These are phyloP conservation scores for Orbilia ellipsospora DNA, from an alignment of 2,329 filamentous ascomycete genomes.

Conservation along the genomic window DNA sequence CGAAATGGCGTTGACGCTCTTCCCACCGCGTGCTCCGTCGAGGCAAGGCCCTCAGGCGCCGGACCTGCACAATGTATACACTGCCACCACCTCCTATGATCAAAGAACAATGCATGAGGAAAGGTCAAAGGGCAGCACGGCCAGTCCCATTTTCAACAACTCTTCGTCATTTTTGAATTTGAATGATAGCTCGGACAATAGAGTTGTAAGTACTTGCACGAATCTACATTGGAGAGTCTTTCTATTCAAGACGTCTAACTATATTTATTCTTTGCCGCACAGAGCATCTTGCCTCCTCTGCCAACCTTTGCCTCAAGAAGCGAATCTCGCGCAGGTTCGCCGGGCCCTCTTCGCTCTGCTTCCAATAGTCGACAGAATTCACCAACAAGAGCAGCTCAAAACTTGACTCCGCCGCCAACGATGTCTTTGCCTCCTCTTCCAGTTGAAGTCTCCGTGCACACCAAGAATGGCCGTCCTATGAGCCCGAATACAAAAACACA, in stretches of 20 bases:
- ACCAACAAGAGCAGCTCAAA: slow-evolving; percentile 54
- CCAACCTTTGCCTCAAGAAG: slow-evolving; percentile 44
- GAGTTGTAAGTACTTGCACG: slow-evolving; percentile 37
- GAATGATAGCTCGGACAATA: slow-evolving; percentile 29
- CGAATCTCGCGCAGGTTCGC: slow-evolving; percentile 42
- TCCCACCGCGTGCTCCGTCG: slow-evolving; percentile 52
- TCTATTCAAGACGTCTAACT: slow-evolving; percentile 2
- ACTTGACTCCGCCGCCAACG: slow-evolving; percentile 53
- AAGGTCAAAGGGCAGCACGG: slow-evolving; percentile 11
- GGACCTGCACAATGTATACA: slow-evolving; percentile 25
- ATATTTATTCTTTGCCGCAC: neutral
- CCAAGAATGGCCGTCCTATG: slow-evolving; percentile 41
- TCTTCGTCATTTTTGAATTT: slow-evolving; percentile 8
- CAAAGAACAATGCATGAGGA: slow-evolving; percentile 4
- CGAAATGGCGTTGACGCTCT: slow-evolving; percentile 51
- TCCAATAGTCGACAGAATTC: slow-evolving; percentile 53
- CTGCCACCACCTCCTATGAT: slow-evolving; percentile 25
- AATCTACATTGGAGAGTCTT: slow-evolving; percentile 1
- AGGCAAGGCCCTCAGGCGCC: slow-evolving; percentile 47
- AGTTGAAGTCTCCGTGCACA: slow-evolving; percentile 27
- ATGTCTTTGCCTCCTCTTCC: slow-evolving; percentile 51
- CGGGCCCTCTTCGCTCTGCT: slow-evolving; percentile 33
- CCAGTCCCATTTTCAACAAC: slow-evolving; percentile 24
- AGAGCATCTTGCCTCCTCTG: slow-evolving; percentile 48
- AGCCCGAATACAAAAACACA: slow-evolving; percentile 48